These are phyloP conservation scores for Acorus calamus DNA, from an alignment of 106 monocot species.

Conservation along the genomic window DNA sequence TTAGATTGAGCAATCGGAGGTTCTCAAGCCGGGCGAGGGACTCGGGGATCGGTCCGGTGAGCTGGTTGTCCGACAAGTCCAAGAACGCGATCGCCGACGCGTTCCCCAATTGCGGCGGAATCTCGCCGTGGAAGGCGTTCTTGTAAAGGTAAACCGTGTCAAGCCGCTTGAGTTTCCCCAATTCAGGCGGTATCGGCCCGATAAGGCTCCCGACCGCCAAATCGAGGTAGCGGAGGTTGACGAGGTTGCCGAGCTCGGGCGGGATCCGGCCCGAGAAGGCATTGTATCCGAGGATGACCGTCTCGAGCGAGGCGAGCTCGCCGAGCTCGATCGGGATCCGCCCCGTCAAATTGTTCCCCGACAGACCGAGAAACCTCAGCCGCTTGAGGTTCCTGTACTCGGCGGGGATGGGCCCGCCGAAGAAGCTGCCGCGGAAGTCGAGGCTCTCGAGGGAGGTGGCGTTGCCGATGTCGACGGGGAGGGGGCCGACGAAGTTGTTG, in stretches of 20 bases:
- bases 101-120: conserved; percentile 67
- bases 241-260: conserved; percentile 54
- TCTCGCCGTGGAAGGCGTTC: conserved; percentile 58
- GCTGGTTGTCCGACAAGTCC: conserved; percentile 67
- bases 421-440: conserved; percentile 72
- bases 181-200: conserved; percentile 56
- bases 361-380: conserved; percentile 71
- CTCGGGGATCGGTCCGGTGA: conserved; percentile 57
- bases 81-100: conserved; percentile 39
- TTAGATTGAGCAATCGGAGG: conserved; percentile 73
- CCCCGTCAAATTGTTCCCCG: conserved; percentile 75
- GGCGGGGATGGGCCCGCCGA: conserved; percentile 52
- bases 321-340: conserved; percentile 49
- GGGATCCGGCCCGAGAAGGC: conserved; percentile 65
- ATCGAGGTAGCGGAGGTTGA: conserved; percentile 68
- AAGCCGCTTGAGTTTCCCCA: conserved; percentile 42
- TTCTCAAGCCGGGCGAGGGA: conserved; percentile 34
- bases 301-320: conserved; percentile 51
- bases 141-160: conserved; percentile 57
- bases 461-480: conserved; percentile 56
- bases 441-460: conserved; percentile 43
- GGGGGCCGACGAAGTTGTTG: conserved; percentile 64
- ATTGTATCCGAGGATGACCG: conserved; percentile 78
- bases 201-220: conserved; percentile 59
- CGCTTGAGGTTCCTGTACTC: conserved; percentile 33